Evolutionary conservation across 306 rosid genomes (phyloP).

Genomic region (Luffa aegyptiaca): DNA sequence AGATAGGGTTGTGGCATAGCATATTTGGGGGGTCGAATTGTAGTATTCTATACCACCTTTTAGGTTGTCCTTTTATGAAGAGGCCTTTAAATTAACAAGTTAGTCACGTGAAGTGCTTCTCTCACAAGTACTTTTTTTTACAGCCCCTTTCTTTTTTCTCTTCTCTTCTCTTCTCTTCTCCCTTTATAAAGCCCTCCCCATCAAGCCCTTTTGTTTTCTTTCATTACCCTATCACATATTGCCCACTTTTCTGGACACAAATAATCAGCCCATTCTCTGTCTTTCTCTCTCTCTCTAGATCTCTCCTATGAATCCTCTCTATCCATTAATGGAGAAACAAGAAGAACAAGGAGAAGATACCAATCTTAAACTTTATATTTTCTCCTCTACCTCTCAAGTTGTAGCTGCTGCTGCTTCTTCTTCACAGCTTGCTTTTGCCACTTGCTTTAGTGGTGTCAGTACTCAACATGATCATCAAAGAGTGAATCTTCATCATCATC

Average conservation of each 20-base stretch:
- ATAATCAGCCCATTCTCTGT: conserved; percentile 2
- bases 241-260: conserved; percentile 22
- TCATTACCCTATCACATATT: conserved; percentile 26
- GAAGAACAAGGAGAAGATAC: conserved; percentile 15
- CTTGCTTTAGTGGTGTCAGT: conserved; percentile 11
- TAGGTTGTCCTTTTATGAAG: conserved; percentile 38
- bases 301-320: conserved; percentile 41
- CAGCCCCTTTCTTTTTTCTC: conserved; percentile 11
- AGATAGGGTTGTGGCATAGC: conserved; percentile 29
- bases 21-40: conserved; percentile 27
- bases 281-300: not conserved
- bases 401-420: conserved; percentile 12
- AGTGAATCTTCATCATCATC: conserved; percentile 9
- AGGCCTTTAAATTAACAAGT: conserved; percentile 9
- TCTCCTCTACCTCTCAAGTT: conserved; percentile 3
- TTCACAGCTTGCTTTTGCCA: conserved; percentile 25
- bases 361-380: conserved; percentile 18
- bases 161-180: not conserved
- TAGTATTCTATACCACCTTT: conserved; percentile 36
- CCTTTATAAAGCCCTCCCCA: conserved; percentile 17
- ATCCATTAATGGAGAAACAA: conserved; percentile 20
- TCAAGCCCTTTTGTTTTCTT: conserved; percentile 8
- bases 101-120: conserved; percentile 47
- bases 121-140: conserved; percentile 16
- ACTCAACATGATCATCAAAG: conserved; percentile 19